phyloP scores from a whole-genome alignment of 352 stramenopile species.

The Phytophthora chlamydospora region DNA sequence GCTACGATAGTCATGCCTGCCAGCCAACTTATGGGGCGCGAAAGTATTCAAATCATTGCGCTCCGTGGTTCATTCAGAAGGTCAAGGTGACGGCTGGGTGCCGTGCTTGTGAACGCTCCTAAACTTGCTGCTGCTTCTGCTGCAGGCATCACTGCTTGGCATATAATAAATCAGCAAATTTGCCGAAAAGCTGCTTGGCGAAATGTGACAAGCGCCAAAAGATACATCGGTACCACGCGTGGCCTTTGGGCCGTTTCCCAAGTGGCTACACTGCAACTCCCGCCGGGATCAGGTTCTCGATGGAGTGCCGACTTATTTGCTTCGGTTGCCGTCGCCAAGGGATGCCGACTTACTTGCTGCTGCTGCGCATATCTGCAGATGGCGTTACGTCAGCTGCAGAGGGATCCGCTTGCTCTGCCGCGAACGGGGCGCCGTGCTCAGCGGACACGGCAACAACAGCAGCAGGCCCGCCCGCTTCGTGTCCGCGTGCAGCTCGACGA shows the following conservation, averaged over 20 bases:
- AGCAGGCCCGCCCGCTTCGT: constrained; percentile 1
- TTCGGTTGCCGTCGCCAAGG: background rate
- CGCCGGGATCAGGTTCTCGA: constrained; percentile 3
- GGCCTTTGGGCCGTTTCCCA: constrained; percentile 8
- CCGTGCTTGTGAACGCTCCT: no score
- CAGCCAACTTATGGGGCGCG: no score
- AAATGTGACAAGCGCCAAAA: constrained; percentile 28
- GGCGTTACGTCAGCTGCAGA: constrained; percentile 13
- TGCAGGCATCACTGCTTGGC: no score
- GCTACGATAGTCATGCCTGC: no score
- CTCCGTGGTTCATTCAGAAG: no score
- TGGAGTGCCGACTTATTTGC: constrained; percentile 1
- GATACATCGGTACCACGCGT: constrained; percentile 25
- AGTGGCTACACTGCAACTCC: constrained; percentile 10
- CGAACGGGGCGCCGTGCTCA: background rate
- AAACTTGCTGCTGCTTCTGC: no score
- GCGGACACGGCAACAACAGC: background rate
- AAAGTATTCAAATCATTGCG: no score
- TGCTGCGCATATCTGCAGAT: background rate
- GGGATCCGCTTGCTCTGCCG: constrained; percentile 22
- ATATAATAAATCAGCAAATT: no score
- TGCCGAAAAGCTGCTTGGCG: background rate
- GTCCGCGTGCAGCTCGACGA: background rate
- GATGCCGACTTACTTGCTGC: no score
- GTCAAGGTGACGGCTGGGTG: no score